These are phyloP conservation scores for Aureobasidium sp. DNA, from an alignment of 2,329 filamentous ascomycete genomes.

Conservation along the genomic window DNA sequence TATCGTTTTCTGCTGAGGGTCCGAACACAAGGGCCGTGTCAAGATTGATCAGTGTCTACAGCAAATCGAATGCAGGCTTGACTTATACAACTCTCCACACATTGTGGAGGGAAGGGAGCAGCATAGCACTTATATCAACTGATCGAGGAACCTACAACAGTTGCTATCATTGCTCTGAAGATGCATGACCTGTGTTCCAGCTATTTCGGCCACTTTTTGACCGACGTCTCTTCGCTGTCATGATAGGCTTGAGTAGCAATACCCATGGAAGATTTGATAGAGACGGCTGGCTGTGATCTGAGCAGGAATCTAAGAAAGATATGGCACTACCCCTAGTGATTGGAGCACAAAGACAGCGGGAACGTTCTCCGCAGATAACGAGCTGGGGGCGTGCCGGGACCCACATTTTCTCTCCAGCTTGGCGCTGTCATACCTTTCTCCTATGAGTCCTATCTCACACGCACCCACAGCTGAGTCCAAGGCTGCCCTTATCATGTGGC, in stretches of 20 bases:
- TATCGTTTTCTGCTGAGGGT: background rate
- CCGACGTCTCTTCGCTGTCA: background rate
- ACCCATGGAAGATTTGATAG: background rate
- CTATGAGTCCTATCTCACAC: background rate
- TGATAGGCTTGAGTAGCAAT: background rate
- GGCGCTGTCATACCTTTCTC: background rate
- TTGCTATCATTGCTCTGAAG: background rate
- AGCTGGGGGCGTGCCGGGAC: background rate
- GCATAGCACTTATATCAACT: background rate
- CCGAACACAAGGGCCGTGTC: background rate
- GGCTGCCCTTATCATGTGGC: background rate
- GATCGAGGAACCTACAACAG: background rate
- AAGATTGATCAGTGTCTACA: background rate
- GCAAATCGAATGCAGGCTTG: background rate
- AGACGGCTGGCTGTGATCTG: background rate
- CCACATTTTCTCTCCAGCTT: background rate
- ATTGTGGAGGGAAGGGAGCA: background rate
- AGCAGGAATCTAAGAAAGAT: background rate
- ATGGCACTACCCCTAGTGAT: background rate
- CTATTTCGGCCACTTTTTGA: background rate
- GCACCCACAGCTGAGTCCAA: no score
- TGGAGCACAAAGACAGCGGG: background rate
- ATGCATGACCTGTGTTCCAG: background rate
- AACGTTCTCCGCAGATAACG: background rate
- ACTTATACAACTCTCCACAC: background rate